phyloP scores from a whole-genome alignment of 225 moss, liverwort and hornwort species.

The Marchantia polymorpha region DNA sequence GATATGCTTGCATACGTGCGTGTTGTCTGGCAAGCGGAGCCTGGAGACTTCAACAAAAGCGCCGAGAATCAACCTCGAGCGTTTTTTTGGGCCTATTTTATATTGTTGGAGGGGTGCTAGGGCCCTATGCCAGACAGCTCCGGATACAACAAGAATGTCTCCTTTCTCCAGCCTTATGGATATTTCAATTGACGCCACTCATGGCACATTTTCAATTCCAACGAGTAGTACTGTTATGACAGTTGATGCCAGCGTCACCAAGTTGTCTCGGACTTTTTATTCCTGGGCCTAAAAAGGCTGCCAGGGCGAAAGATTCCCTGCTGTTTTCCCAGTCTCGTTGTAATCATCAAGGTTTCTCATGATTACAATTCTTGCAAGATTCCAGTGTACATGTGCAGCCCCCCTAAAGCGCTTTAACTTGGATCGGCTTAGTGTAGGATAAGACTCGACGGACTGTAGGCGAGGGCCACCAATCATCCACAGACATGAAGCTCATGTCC shows the following conservation, averaged over 20 bases:
- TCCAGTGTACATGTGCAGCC: neutral
- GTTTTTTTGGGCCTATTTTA: neutral
- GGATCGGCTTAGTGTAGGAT: neutral
- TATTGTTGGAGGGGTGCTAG: neutral
- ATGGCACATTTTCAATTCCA: neutral
- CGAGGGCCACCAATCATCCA: neutral
- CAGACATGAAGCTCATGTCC: neutral
- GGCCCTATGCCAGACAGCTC: neutral
- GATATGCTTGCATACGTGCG: conserved; percentile 5
- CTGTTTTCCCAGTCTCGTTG: neutral
- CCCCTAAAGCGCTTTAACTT: neutral
- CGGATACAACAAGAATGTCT: neutral
- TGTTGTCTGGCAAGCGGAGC: neutral
- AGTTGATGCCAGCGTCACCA: neutral
- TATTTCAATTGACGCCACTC: neutral
- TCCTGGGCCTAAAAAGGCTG: neutral
- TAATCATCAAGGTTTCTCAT: neutral
- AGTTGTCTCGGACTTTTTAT: neutral
- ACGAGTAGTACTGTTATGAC: neutral
- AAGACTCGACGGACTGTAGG: neutral
- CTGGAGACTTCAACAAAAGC: neutral
- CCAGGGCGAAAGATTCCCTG: neutral
- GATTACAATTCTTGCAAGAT: neutral
- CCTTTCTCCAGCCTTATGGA: neutral
- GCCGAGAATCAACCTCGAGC: conserved; percentile 2